phyloP scores from a whole-genome alignment of 768 basidiomycete species.

The Russula sp. region DNA sequence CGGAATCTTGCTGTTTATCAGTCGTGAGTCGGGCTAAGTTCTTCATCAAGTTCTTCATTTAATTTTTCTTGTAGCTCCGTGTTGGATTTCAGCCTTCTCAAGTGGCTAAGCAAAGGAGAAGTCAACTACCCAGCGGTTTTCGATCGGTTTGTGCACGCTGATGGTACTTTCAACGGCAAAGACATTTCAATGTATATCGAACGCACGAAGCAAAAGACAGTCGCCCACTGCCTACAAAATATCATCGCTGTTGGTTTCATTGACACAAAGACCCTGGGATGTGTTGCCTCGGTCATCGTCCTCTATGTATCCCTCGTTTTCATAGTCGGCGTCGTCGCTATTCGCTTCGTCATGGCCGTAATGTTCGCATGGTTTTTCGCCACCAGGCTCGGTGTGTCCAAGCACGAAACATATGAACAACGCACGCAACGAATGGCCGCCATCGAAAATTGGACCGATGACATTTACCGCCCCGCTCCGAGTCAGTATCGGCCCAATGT shows the following conservation, averaged over 20 bases:
- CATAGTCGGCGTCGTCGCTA: constrained; percentile 94
- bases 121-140: constrained; percentile 84
- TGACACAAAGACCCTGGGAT: constrained; percentile 92
- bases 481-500: constrained; percentile 89
- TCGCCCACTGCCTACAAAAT: constrained; percentile 85
- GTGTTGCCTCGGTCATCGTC: constrained; percentile 92
- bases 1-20: constrained; percentile 94
- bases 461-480: constrained; percentile 93
- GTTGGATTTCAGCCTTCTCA: constrained; percentile 82
- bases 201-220: constrained; percentile 61
- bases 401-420: constrained; percentile 87
- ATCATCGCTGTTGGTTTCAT: constrained; percentile 87
- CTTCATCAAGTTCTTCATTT: constrained; percentile 17
- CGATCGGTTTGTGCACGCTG: constrained; percentile 64
- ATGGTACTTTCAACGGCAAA: constrained; percentile 72
- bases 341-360: constrained; percentile 95
- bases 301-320: constrained; percentile 94
- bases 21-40: constrained; percentile 55
- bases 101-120: constrained; percentile 78
- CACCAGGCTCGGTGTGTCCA: constrained; percentile 93
- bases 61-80: constrained; percentile 54
- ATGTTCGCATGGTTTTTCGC: constrained; percentile 98
- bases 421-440: constrained; percentile 84
- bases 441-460: constrained; percentile 95
- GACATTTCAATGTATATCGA: constrained; percentile 87